A percentile compares a stretch with the other conserved stretches of the same genome.
phyloP scores from a whole-genome alignment of 352 stramenopile species.

The Thraustotheca clavata region DNA sequence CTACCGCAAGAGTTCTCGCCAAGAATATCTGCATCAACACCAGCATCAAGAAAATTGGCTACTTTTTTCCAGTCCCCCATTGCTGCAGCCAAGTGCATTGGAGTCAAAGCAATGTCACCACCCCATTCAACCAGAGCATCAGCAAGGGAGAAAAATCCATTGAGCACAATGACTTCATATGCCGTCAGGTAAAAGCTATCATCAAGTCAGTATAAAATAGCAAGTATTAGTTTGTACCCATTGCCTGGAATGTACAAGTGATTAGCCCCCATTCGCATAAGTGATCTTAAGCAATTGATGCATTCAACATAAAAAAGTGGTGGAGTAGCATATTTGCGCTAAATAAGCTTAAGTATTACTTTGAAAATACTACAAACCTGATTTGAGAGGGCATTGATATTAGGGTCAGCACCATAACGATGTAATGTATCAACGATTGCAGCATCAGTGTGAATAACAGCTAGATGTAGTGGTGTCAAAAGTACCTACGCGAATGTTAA shows the following conservation, averaged over 20 bases:
- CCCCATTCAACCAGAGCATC: conserved; percentile 71
- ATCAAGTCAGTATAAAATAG: neutral
- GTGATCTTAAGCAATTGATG: conserved; percentile 51
- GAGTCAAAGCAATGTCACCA: conserved; percentile 64
- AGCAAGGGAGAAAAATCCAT: conserved; percentile 52
- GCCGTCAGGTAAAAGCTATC: conserved; percentile 38
- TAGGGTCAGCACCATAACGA: conserved; percentile 50
- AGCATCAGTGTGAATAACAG: conserved; percentile 53
- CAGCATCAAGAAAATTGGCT: conserved; percentile 56
- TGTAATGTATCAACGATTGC: conserved; percentile 60
- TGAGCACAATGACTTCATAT: conserved; percentile 59
- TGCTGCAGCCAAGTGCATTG: conserved; percentile 58
- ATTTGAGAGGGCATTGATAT: conserved; percentile 38
- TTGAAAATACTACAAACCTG: conserved; percentile 12
- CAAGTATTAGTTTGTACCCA: conserved; percentile 23
- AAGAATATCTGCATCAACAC: conserved; percentile 48
- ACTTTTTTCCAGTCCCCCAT: conserved; percentile 48
- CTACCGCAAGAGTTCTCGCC: conserved; percentile 62
- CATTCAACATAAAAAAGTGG: conserved; percentile 64
- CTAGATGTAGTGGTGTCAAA: conserved; percentile 62
- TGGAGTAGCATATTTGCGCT: conserved; percentile 44
- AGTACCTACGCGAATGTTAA: conserved; percentile 28
- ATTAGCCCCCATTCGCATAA: conserved; percentile 64
- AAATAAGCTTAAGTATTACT: neutral
- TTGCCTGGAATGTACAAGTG: conserved; percentile 45